Base-by-base conservation (phyloP, 2,329 filamentous ascomycete species). In the Calonectria honghensis region DNA sequence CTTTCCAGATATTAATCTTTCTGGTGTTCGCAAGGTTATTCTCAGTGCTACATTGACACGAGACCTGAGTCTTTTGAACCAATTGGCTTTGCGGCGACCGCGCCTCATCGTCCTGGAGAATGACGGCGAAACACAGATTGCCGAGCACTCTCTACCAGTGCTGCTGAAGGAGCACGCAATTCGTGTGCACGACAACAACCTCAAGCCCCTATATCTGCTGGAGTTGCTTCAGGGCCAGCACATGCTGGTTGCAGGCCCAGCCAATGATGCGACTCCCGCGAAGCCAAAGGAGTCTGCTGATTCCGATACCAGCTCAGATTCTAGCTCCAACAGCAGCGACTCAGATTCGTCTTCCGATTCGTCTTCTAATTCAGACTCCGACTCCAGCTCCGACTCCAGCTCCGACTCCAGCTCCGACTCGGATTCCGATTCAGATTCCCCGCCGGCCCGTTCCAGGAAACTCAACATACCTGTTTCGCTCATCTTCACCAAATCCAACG, bases 31-130 rank as follows among this genome's bases (percentile, higher is more conserved):
- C 66, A 98, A 98, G 85, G 89, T 98, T 24, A 90, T 98, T 68
- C 89, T 98, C 4, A 98, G 95, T 83, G 97, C 96, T 7, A 98
- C 96, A 0, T 95, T 98, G 92, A 98, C 96, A 2, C 91, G 93
- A 72, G 96, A 98, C 81, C 87, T 98, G 63, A 94, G 94, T 45
- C 93, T 97, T 74, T 87, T 98, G 27, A 93, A 91, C 70, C 93
- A 92, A 0, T 85, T 98, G 48, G 93, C 91, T 74, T 88, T 98
- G 37, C 88, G 89, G 35, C 89, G 94, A 68, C 96, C 97, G 4
- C 94, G 91, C 73, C 87, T 98, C 61, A 90, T 98, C 0, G 90
- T 95, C 0, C 89, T 98, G 18, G 94, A 96, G 75, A 91, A 90
- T 37, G 82, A 84, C 41, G 82, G 80, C 1, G 80, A 83, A 91